Percentiles rank a stretch among this genome's conserved stretches.
Conservation (phyloP, 176 grass and related monocot genomes). For the Carex pumila region DNA sequence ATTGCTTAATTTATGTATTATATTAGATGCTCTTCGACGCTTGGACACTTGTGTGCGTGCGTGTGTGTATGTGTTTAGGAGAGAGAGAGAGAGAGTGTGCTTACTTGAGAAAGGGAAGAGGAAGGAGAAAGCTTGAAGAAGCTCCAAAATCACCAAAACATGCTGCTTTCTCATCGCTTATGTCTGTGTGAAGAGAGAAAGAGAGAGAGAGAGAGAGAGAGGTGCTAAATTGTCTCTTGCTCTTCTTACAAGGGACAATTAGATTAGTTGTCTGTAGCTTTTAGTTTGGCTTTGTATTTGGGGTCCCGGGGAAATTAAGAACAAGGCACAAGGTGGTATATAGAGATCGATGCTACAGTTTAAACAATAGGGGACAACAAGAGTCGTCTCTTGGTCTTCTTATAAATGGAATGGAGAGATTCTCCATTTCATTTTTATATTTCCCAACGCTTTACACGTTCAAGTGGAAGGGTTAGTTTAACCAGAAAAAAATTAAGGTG, state of each 20-base stretch:
- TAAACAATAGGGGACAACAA: background rate
- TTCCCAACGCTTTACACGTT: background rate
- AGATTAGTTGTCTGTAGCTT: background rate
- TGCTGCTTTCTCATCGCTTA: slow-evolving; percentile 8
- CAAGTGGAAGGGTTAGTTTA: too few species aligned
- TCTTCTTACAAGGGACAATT: background rate
- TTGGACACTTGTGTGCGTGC: too few species aligned
- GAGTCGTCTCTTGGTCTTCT: slow-evolving; percentile 6
- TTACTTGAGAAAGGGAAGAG: slow-evolving; percentile 19
- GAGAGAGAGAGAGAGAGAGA: background rate
- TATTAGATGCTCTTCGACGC: too few species aligned
- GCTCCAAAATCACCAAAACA: slow-evolving; percentile 15
- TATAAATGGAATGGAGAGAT: background rate
- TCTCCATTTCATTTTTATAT: background rate
- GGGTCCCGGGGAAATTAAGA: background rate
- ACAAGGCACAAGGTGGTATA: background rate
- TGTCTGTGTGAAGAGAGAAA: background rate
- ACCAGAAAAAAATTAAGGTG: too few species aligned
- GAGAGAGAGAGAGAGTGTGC: background rate
- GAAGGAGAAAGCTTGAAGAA: background rate
- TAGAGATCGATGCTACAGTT: background rate
- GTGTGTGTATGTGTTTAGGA: too few species aligned
- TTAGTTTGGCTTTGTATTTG: background rate
- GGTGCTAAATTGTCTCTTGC: background rate
- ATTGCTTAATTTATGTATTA: too few species aligned